phyloP scores from a whole-genome alignment of 768 basidiomycete genomes.

The Calocera viscosa region DNA sequence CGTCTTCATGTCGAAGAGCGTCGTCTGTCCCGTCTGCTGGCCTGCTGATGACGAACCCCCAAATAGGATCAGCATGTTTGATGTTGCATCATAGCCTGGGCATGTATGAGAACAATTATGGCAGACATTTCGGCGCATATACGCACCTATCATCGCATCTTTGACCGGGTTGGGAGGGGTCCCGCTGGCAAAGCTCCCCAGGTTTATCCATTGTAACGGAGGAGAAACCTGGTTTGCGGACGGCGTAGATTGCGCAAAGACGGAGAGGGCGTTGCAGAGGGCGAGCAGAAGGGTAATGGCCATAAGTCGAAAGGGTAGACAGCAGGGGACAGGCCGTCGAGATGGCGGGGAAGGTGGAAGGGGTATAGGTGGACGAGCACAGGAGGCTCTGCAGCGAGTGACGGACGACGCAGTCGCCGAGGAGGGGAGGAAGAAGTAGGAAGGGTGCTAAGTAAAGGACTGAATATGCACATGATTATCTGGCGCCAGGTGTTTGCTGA shows the following conservation, averaged over 20 bases:
- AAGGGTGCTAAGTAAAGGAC: background rate
- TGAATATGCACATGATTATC: background rate
- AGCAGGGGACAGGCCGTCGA: background rate
- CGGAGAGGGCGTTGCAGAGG: background rate
- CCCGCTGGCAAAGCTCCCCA: slow-evolving; percentile 45
- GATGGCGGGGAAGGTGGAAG: background rate
- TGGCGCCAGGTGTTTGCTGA: background rate
- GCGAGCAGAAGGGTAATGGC: background rate
- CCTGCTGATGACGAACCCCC: slow-evolving; percentile 16
- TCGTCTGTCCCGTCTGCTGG: slow-evolving; percentile 12
- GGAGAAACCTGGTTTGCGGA: slow-evolving; percentile 24
- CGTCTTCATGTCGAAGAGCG: slow-evolving; percentile 49
- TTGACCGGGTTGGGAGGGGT: slow-evolving; percentile 40
- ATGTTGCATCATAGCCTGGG: slow-evolving; percentile 13
- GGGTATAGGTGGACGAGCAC: background rate
- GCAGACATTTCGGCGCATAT: background rate
- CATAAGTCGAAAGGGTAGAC: background rate
- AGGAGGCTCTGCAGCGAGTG: background rate
- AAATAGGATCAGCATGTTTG: slow-evolving; percentile 15
- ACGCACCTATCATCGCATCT: slow-evolving; percentile 51
- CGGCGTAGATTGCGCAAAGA: background rate
- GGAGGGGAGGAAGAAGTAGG: background rate
- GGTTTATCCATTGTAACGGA: slow-evolving; percentile 64
- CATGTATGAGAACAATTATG: background rate
- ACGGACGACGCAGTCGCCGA: slow-evolving; percentile 9